These are phyloP conservation scores for Fusarium decemcellulare DNA, from an alignment of 2,329 filamentous ascomycete species.

Conservation along the genomic window DNA sequence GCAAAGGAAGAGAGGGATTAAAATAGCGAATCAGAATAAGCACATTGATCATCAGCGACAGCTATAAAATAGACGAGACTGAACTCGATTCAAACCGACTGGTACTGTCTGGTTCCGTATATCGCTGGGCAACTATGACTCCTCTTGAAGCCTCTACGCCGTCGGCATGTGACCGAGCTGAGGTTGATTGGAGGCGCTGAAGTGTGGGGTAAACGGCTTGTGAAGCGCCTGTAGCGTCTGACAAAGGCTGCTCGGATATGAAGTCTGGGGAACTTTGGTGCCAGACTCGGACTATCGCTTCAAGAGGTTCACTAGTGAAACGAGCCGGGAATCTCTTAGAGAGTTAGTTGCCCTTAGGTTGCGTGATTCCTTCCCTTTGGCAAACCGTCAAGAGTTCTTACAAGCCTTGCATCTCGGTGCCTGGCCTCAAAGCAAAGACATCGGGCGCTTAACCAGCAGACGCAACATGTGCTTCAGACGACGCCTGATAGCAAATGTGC, in stretches of 20 bases:
- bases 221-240: constrained; percentile 4
- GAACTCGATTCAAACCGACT: too few species aligned
- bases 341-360: too few species aligned
- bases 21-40: too few species aligned
- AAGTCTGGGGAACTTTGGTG: constrained; percentile 36
- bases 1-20: too few species aligned
- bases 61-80: too few species aligned
- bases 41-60: too few species aligned
- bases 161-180: constrained; percentile 38
- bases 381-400: too few species aligned
- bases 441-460: neutral
- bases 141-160: neutral
- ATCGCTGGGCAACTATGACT: too few species aligned
- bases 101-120: too few species aligned
- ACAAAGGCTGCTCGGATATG: constrained; percentile 28
- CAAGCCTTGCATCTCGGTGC: neutral
- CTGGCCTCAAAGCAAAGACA: neutral
- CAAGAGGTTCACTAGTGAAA: neutral
- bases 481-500: neutral
- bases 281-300: constrained; percentile 9
- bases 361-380: too few species aligned
- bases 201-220: constrained; percentile 36
- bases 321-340: too few species aligned
- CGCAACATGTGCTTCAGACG: constrained; percentile 4
- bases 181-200: constrained; percentile 25